Conservation (phyloP, 2,329 filamentous ascomycete genomes). For the Teratosphaeria epicoccoides region DNA sequence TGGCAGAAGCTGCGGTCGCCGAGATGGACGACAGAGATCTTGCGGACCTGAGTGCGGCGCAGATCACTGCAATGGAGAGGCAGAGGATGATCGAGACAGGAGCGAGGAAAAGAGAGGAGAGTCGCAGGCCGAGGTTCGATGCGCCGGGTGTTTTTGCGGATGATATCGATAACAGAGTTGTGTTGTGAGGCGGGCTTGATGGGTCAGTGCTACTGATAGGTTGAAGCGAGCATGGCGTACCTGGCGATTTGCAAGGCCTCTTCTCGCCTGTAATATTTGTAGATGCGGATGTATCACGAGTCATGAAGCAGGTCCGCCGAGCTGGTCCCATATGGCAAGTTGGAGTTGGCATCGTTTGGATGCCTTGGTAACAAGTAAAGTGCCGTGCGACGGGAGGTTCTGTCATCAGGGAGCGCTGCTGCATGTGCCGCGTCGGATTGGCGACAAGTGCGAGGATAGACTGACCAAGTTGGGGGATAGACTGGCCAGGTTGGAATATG, state of each 20-base stretch:
- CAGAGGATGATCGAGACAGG: slow-evolving; percentile 15
- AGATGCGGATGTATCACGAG: background rate
- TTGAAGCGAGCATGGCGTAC: background rate
- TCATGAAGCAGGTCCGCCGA: too few relatives aligned
- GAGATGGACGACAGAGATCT: slow-evolving; percentile 29
- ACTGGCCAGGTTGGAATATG: too few relatives aligned
- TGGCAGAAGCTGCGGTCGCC: slow-evolving; percentile 26
- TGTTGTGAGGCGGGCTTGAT: background rate
- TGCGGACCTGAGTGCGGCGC: slow-evolving; percentile 24
- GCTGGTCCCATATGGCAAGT: too few relatives aligned
- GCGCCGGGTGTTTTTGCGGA: slow-evolving; percentile 16
- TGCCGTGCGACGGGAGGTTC: too few relatives aligned
- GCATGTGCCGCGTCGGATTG: too few relatives aligned
- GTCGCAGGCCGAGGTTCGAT: slow-evolving; percentile 12
- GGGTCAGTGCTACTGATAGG: background rate
- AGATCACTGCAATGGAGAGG: slow-evolving; percentile 21
- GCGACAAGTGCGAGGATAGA: too few relatives aligned
- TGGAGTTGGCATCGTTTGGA: too few relatives aligned
- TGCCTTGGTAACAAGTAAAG: too few relatives aligned
- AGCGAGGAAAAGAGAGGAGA: slow-evolving; percentile 12
- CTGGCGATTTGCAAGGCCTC: background rate
- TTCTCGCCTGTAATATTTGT: background rate
- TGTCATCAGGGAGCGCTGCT: too few relatives aligned
- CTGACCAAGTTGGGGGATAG: too few relatives aligned
- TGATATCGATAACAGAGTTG: slow-evolving; percentile 17